Evolutionary conservation across 2,329 filamentous ascomycete genomes (phyloP).

Genomic region (Rhexocercosporidium sp.): DNA sequence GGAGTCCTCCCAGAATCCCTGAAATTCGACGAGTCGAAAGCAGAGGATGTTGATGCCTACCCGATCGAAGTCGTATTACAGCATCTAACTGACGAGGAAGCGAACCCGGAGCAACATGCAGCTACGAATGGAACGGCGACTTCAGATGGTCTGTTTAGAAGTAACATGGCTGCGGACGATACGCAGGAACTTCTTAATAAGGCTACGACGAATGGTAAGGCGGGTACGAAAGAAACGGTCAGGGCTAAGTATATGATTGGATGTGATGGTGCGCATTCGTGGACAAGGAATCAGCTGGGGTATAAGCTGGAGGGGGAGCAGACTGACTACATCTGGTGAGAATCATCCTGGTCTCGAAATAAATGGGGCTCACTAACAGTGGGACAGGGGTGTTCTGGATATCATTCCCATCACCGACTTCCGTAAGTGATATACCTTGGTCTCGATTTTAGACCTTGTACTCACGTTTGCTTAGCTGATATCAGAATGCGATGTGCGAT

Average conservation of each 20-base stretch:
- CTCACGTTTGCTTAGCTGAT: slow-evolving; percentile 57
- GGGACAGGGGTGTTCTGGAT: slow-evolving; percentile 55
- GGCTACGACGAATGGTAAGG: slow-evolving; percentile 43
- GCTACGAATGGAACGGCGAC: slow-evolving; percentile 34
- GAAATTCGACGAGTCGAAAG: slow-evolving; percentile 55
- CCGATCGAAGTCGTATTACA: slow-evolving; percentile 65
- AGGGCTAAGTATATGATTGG: slow-evolving; percentile 70
- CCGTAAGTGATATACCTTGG: slow-evolving; percentile 43
- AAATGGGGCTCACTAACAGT: slow-evolving; percentile 16
- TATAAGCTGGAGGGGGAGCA: slow-evolving; percentile 63
- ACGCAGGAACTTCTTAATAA: slow-evolving; percentile 55
- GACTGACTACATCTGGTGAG: slow-evolving; percentile 59
- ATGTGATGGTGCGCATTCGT: slow-evolving; percentile 60
- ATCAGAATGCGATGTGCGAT: slow-evolving; percentile 63
- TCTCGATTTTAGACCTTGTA: too few relatives aligned
- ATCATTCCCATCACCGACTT: slow-evolving; percentile 48
- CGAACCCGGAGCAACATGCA: slow-evolving; percentile 53
- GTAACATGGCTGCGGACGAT: slow-evolving; percentile 62
- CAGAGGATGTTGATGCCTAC: slow-evolving; percentile 57
- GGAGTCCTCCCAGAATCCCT: slow-evolving; percentile 62
- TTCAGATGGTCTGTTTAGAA: slow-evolving; percentile 62
- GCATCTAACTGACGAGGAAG: slow-evolving; percentile 62
- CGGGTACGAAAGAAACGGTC: slow-evolving; percentile 57
- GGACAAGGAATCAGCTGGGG: slow-evolving; percentile 55
- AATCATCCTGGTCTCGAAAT: slow-evolving; percentile 49